Base-by-base conservation (phyloP, 208 protist species). In the Dictyostelium gargantuum region DNA sequence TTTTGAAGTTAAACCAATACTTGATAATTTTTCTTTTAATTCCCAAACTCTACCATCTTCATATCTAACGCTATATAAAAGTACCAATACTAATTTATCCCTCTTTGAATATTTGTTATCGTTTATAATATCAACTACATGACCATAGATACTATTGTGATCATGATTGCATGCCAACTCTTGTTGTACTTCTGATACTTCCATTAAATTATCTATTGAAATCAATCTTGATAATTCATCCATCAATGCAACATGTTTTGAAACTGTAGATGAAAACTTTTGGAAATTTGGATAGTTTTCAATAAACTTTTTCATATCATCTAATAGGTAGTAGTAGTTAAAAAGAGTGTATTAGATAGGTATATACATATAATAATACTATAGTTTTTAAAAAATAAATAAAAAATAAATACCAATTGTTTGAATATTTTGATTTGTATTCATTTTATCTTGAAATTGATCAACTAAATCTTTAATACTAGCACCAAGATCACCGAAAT, bases 401-500 rank as follows among this genome's bases (percentile, higher is more conserved):
- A 40, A 63, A 42, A 35, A 54, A 23, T n/a, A n/a, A n/a, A 63
- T 52, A 95, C 93, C 95, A 42, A 98, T 96, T 21, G 94, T 94
- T 35, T 94, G 50, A 89, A 98, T 97, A 23, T 96, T 97, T 56
- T 95, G 48, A 68, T 94, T 95, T n/a, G 52, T 94, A 46, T 97
- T 95, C 38, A 92, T 95, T 76, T 97, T 95, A 26, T 92, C 54
- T 93, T 99, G 98, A 96, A 98, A 99, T 81, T 97, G 93, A 54
- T 99, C 98, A 32, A 99, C 97, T 81, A 96, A 38, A 26, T 95
- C 94, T 95, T 99, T 99, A 40, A 99, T 96, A 85, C 95, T 97
- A 79, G 96, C 96, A 92, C 98, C 99, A 68, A 99, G 94, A 50
- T 99, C 98, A n/a, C 99, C 99, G 97, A 98, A 99, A 93, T 99